phyloP scores from a whole-genome alignment of 352 stramenopile genomes.

The Phytophthora pluvialis region DNA sequence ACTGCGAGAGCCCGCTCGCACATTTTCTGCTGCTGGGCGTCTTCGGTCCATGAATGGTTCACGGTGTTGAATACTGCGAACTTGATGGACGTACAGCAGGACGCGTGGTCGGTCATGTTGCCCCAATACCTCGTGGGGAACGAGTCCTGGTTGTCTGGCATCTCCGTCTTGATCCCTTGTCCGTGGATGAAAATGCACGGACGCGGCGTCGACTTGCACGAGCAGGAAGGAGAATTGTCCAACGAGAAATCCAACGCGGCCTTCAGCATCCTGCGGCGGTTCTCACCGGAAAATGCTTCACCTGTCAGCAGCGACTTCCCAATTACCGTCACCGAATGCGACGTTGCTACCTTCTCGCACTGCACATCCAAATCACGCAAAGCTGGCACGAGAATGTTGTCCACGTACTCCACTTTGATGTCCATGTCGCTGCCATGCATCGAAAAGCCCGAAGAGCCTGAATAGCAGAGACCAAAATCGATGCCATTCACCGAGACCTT shows the following conservation, averaged over 20 bases:
- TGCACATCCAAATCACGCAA: too few species aligned
- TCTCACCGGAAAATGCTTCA: not conserved
- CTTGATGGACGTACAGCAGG: constrained; percentile 45
- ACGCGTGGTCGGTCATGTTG: constrained; percentile 37
- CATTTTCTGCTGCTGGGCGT: constrained; percentile 40
- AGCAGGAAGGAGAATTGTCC: constrained; percentile 1
- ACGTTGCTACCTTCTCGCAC: constrained; percentile 23
- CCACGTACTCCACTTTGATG: constrained; percentile 25
- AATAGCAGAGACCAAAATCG: constrained; percentile 34
- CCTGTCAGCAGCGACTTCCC: constrained; percentile 30
- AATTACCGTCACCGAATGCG: constrained; percentile 16
- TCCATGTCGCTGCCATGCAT: constrained; percentile 28
- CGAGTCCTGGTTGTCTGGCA: constrained; percentile 18
- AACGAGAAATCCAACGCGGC: constrained; percentile 12
- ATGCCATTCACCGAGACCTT: constrained; percentile 34
- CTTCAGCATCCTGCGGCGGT: constrained; percentile 2
- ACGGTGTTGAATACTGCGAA: constrained; percentile 44
- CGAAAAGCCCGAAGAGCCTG: constrained; percentile 14
- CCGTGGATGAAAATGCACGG: constrained; percentile 38
- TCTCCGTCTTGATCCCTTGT: constrained; percentile 18
- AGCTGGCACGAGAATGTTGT: constrained; percentile 22
- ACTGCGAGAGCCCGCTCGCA: constrained; percentile 34
- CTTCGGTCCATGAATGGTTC: constrained; percentile 42
- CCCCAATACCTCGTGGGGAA: constrained; percentile 37
- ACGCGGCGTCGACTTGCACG: constrained; percentile 25